A percentile compares a stretch with the other conserved stretches of the same genome.
Evolutionary conservation across 306 rosid genomes (phyloP).

Genomic region (Cicer pinnatifidum): DNA sequence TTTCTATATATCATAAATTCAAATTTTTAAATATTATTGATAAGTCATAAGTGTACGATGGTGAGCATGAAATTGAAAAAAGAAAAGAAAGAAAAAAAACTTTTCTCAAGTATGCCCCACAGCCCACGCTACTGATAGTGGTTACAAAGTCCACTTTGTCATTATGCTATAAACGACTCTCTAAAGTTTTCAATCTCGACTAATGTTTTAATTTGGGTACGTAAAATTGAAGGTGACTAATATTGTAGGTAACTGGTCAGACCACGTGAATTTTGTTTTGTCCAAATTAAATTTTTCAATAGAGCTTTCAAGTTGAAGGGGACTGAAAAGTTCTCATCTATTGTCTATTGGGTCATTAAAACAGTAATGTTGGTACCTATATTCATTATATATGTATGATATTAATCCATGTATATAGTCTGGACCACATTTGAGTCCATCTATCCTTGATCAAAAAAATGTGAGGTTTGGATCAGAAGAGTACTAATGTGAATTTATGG

Average conservation of each 20-base stretch:
- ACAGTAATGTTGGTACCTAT: constrained; percentile 13
- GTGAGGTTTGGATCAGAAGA: constrained; percentile 45
- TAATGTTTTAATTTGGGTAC: constrained; percentile 23
- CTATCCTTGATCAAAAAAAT: constrained; percentile 42
- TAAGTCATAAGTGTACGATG: constrained; percentile 47
- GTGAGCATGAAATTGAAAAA: constrained; percentile 32
- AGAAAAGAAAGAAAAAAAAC: constrained; percentile 43
- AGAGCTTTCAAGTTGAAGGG: constrained; percentile 45
- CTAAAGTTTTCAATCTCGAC: constrained; percentile 7
- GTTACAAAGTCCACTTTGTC: too few relatives aligned
- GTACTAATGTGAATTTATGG: constrained; percentile 21
- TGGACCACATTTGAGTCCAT: constrained; percentile 44
- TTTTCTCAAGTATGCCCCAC: constrained; percentile 54
- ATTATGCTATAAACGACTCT: too few relatives aligned
- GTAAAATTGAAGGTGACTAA: constrained; percentile 40
- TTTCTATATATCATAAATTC: too few relatives aligned
- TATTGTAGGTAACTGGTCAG: constrained; percentile 35
- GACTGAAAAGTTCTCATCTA: constrained; percentile 23
- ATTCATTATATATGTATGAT: constrained; percentile 32
- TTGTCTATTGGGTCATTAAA: constrained; percentile 44
- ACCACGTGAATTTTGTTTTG: constrained; percentile 53
- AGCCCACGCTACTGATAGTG: background rate
- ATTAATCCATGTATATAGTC: constrained; percentile 35
- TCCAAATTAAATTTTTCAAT: constrained; percentile 31
- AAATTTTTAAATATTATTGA: constrained; percentile 32